Conservation (phyloP, 768 basidiomycete species). For the Suillus paluster region DNA sequence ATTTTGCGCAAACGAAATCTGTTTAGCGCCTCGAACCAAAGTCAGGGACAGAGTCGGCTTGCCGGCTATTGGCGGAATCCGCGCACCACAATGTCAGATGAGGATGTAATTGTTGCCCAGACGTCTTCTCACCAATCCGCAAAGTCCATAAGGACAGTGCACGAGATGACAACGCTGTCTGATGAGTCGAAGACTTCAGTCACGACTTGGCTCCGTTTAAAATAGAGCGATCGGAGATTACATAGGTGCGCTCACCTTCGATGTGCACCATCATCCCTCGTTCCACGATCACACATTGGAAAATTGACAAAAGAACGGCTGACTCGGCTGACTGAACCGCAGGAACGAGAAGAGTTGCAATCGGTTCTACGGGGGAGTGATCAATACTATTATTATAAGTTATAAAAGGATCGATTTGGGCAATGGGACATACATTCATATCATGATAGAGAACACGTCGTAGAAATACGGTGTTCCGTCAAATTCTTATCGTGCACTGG, state of each 20-base stretch:
- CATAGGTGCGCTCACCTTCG: background rate
- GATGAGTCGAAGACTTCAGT: background rate
- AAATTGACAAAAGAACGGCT: background rate
- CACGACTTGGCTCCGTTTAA: background rate
- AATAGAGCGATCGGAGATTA: constrained; percentile 3
- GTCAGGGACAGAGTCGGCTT: background rate
- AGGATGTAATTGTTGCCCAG: constrained; percentile 20
- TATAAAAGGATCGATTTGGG: background rate
- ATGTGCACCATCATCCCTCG: background rate
- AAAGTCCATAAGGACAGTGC: background rate
- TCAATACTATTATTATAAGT: background rate
- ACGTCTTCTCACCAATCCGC: constrained; percentile 26
- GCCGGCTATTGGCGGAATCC: background rate
- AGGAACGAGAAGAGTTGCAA: background rate
- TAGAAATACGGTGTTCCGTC: background rate
- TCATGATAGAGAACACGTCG: background rate
- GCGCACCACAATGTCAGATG: background rate
- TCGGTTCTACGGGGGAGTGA: too few species aligned
- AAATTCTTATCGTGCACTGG: background rate
- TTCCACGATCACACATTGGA: background rate
- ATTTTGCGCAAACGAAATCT: background rate
- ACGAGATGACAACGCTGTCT: background rate
- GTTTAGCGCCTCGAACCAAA: background rate
- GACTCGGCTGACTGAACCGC: background rate
- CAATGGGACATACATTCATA: background rate